phyloP scores from a whole-genome alignment of 768 basidiomycete genomes.

The Kwoniella mangroviensis region DNA sequence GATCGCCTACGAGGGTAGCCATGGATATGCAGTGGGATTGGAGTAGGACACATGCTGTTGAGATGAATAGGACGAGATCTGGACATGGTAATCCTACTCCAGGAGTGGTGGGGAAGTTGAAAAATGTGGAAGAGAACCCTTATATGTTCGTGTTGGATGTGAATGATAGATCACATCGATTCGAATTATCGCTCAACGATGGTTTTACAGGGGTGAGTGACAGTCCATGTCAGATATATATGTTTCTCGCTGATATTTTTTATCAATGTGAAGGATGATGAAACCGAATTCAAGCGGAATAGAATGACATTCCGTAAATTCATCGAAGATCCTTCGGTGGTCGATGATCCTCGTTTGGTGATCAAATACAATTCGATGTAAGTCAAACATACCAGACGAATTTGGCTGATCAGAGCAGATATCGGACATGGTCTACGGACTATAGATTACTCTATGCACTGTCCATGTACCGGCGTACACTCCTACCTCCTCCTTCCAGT shows the following conservation, averaged over 20 bases:
- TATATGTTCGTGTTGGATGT: conserved; percentile 70
- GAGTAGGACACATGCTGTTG: conserved; percentile 70
- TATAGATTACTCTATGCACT: conserved; percentile 78
- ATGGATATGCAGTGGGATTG: conserved; percentile 89
- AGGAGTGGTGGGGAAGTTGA: conserved; percentile 55
- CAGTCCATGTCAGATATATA: not conserved
- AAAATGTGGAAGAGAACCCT: conserved; percentile 67
- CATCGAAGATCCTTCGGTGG: conserved; percentile 68
- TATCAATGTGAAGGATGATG: conserved; percentile 59
- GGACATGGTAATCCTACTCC: not conserved
- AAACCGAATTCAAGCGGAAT: conserved; percentile 67
- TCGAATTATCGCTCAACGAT: conserved; percentile 71
- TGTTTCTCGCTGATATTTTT: conserved; percentile 55
- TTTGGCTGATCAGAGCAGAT: conserved; percentile 60
- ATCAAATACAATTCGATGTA: conserved; percentile 75
- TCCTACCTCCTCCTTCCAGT: conserved; percentile 45
- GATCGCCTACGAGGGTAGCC: conserved; percentile 18
- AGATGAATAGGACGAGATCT: conserved; percentile 15
- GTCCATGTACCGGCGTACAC: conserved; percentile 67
- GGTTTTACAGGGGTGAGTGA: conserved; percentile 34
- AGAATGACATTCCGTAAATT: conserved; percentile 71
- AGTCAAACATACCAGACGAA: conserved; percentile 50
- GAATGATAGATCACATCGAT: conserved; percentile 66
- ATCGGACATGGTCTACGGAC: conserved; percentile 74
- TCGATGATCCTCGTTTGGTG: conserved; percentile 70